These are phyloP conservation scores for Besnoitia besnoiti DNA, from an alignment of 169 alveolate species.

Conservation along the genomic window DNA sequence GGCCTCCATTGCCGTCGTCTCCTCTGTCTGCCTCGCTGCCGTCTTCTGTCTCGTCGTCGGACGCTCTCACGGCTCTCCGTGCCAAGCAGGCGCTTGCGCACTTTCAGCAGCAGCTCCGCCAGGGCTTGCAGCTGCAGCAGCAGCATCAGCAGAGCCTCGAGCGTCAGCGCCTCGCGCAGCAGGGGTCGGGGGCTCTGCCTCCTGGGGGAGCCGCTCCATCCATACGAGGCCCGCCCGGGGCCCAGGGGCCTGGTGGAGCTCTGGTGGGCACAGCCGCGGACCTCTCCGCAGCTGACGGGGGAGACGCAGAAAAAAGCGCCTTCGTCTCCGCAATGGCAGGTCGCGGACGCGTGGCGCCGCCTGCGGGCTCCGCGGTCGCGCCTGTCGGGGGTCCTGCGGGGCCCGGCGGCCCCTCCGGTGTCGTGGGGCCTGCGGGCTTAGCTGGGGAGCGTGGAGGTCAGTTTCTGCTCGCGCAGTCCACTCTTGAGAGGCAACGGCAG, in stretches of 20 bases:
- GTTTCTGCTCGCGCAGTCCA: not conserved
- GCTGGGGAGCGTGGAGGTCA: not conserved
- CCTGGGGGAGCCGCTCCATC: no score
- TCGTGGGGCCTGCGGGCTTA: no score
- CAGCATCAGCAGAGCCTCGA: not conserved
- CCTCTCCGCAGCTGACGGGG: not conserved
- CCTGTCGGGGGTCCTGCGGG: not conserved
- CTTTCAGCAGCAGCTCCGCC: constrained; percentile 7
- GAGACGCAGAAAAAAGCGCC: not conserved
- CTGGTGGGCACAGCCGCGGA: not conserved
- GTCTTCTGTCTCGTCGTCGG: not conserved
- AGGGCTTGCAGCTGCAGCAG: constrained; percentile 27
- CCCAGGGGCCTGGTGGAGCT: not conserved
- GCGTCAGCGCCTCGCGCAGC: no score
- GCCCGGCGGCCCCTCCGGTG: no score
- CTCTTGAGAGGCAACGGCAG: not conserved
- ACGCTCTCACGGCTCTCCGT: not conserved
- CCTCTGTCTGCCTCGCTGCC: not conserved
- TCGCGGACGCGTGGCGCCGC: not conserved
- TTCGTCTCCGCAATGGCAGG: not conserved
- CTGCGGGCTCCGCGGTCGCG: not conserved
- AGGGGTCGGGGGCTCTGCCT: no score
- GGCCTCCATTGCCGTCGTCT: not conserved
- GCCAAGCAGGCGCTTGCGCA: constrained; percentile 42
- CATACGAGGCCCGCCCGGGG: no score